A percentile compares a stretch with the other conserved stretches of the same genome.
Evolutionary conservation across 306 rosid genomes (phyloP).

Genomic region (Hippophae gyantsensis): DNA sequence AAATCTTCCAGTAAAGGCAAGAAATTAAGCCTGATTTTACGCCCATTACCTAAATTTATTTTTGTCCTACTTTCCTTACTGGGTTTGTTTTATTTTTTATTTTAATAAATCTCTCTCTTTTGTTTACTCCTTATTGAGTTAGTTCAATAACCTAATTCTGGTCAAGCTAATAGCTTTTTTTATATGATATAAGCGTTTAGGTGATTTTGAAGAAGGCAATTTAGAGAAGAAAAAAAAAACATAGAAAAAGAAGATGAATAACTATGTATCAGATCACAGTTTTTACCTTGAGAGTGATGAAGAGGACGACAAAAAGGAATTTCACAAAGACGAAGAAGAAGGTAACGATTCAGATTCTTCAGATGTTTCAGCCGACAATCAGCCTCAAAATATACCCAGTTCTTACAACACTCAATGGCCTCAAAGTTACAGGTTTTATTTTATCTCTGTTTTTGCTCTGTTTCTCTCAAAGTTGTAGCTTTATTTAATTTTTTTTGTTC

Average conservation of each 20-base stretch:
- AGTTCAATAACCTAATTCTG: too few relatives aligned
- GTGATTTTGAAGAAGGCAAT: slow-evolving; percentile 1
- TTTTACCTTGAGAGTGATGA: slow-evolving; percentile 70
- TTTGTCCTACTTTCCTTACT: neutral
- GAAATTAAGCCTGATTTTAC: neutral
- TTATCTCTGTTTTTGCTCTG: neutral
- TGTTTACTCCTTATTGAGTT: too few relatives aligned
- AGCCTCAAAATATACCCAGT: slow-evolving; percentile 46
- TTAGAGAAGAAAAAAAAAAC: neutral
- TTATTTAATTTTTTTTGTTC: neutral
- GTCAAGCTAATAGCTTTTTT: too few relatives aligned
- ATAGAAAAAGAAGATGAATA: slow-evolving; percentile 40
- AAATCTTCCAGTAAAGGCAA: too few relatives aligned
- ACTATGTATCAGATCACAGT: slow-evolving; percentile 68
- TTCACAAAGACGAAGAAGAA: slow-evolving; percentile 40
- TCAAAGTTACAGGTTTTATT: slow-evolving; percentile 77
- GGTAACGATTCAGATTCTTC: slow-evolving; percentile 76
- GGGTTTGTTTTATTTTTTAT: neutral
- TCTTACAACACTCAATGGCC: slow-evolving; percentile 83
- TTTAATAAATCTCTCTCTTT: neutral
- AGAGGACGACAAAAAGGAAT: slow-evolving; percentile 54
- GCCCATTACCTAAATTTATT: neutral
- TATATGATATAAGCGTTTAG: neutral
- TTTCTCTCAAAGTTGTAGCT: slow-evolving; percentile 5
- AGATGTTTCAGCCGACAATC: slow-evolving; percentile 40